Conservation (phyloP, 495 filamentous ascomycete species). For the Lichenothelia convexa region DNA sequence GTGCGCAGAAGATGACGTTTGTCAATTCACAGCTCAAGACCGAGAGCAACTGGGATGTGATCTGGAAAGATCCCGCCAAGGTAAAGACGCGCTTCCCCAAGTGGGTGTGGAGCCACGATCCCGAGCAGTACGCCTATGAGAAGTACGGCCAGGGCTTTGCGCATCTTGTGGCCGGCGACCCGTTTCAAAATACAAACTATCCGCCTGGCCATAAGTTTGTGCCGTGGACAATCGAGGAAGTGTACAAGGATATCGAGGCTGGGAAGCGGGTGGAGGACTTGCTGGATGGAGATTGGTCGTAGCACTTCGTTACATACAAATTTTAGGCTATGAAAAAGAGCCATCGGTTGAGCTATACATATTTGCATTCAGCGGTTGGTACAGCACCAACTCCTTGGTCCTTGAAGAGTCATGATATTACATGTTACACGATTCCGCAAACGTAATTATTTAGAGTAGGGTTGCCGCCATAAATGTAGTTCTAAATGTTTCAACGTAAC, state of each 20-base stretch:
- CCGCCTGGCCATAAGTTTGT: constrained; percentile 11
- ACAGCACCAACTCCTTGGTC: no score
- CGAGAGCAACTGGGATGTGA: constrained; percentile 38
- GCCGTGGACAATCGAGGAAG: constrained; percentile 12
- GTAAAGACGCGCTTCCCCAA: constrained; percentile 35
- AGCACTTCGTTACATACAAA: no score
- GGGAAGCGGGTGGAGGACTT: constrained; percentile 4
- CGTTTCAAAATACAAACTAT: constrained; percentile 11
- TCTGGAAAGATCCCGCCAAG: constrained; percentile 37
- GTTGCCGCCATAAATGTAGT: no score
- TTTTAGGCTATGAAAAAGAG: no score
- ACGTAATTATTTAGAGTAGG: no score
- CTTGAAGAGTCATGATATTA: no score
- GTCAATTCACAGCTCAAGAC: constrained; percentile 37
- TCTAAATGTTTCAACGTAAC: no score
- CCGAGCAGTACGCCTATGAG: constrained; percentile 39
- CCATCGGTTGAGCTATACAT: no score
- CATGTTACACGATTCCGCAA: no score
- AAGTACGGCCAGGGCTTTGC: constrained; percentile 26
- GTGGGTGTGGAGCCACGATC: constrained; percentile 44
- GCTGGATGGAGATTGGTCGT: constrained; percentile 9
- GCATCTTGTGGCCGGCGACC: constrained; percentile 5
- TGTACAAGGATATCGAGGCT: constrained; percentile 6
- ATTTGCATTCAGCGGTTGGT: no score
- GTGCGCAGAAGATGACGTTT: constrained; percentile 18